These are phyloP conservation scores for Dendryphion nanum DNA, from an alignment of 2,329 filamentous ascomycete species.

Conservation along the genomic window DNA sequence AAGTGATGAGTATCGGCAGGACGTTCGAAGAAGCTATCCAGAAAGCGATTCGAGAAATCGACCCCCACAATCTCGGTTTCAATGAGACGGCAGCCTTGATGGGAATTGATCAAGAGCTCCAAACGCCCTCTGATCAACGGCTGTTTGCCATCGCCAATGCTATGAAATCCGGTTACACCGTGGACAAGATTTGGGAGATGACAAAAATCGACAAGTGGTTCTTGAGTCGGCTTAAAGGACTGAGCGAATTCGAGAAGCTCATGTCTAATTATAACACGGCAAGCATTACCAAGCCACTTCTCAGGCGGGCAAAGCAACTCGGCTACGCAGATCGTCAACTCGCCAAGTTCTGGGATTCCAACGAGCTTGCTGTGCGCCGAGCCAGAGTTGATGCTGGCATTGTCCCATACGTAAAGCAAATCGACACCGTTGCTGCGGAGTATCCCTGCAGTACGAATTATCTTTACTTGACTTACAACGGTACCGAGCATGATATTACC, in stretches of 20 bases:
- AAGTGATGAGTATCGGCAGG: constrained; percentile 97
- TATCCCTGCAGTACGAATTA: constrained; percentile 96
- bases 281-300: constrained; percentile 60
- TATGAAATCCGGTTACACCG: constrained; percentile 89
- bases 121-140: constrained; percentile 95
- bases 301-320: constrained; percentile 85
- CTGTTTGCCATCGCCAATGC: constrained; percentile 97
- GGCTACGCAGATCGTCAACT: constrained; percentile 94
- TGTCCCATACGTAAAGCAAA: constrained; percentile 91
- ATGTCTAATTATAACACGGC: constrained; percentile 71
- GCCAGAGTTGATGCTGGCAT: constrained; percentile 84
- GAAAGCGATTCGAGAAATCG: constrained; percentile 93
- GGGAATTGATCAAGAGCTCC: constrained; percentile 92
- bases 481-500: constrained; percentile 74
- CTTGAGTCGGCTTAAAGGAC: constrained; percentile 82
- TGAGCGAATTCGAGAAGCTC: constrained; percentile 82
- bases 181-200: constrained; percentile 97
- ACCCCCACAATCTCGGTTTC: constrained; percentile 94
- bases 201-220: constrained; percentile 99
- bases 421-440: constrained; percentile 96
- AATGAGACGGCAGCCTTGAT: constrained; percentile 82
- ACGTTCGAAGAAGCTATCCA: constrained; percentile 98
- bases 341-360: constrained; percentile 90
- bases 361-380: constrained; percentile 84
- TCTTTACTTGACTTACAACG: constrained; percentile 94